Conservation (phyloP, 1,284 basidiomycete genomes). For the Exsudoporus floridanus region DNA sequence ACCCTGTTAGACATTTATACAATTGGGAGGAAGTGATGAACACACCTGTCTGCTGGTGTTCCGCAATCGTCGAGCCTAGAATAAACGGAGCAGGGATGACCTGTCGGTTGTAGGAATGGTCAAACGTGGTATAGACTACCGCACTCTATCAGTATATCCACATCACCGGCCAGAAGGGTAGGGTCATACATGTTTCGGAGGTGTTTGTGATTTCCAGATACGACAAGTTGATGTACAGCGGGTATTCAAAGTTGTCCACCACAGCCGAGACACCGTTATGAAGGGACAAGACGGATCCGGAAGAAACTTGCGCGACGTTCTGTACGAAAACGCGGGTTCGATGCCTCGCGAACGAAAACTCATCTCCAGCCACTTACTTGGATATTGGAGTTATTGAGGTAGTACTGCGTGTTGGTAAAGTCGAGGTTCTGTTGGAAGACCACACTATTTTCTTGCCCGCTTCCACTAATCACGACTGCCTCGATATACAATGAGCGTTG, state of each 20-base stretch:
- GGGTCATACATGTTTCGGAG: slow-evolving; percentile 45
- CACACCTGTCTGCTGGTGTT: slow-evolving; percentile 59
- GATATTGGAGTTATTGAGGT: slow-evolving; percentile 38
- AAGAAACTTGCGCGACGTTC: slow-evolving; percentile 63
- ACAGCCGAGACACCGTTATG: slow-evolving; percentile 58
- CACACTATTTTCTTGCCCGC: slow-evolving; percentile 46
- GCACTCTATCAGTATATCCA: background rate
- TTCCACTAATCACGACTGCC: slow-evolving; percentile 48
- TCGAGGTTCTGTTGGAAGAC: slow-evolving; percentile 46
- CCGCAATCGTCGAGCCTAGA: slow-evolving; percentile 53
- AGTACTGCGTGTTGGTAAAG: slow-evolving; percentile 53
- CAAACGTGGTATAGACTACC: slow-evolving; percentile 53
- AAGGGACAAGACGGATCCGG: slow-evolving; percentile 53
- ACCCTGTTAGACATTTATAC: background rate
- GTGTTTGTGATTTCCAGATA: slow-evolving; percentile 44
- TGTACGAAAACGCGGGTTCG: slow-evolving; percentile 26
- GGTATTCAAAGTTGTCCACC: slow-evolving; percentile 64
- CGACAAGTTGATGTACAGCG: slow-evolving; percentile 60
- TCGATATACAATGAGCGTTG: slow-evolving; percentile 48
- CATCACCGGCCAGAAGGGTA: background rate
- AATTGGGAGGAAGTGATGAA: background rate
- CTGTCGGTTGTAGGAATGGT: slow-evolving; percentile 66
- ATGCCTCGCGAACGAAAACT: background rate
- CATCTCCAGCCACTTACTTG: slow-evolving; percentile 38
- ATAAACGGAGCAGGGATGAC: slow-evolving; percentile 60